Base-by-base conservation (phyloP, 805 yeast species). In the Ogataea kodamae region DNA sequence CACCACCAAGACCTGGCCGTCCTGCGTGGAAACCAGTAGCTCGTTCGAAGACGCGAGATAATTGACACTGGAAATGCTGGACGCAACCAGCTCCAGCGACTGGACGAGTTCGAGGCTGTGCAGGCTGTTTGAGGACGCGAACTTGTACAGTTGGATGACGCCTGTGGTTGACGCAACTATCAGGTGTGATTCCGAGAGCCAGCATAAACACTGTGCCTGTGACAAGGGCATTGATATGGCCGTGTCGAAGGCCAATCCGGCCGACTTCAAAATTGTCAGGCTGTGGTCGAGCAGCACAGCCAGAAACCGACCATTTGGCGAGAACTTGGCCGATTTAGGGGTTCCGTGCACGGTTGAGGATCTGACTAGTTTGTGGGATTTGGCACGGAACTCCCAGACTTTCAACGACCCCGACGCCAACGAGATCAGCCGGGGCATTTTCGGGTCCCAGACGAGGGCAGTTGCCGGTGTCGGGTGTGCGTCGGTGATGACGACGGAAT, bases 1-100 rank as follows among this genome's bases (percentile, higher is more conserved):
- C 61, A 73, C 62, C 7, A 67, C 28, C 11, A 68, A 63, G 4
- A 71, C 62, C 17, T 65, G 62, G 21, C 78, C 74, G 41, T 71
- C 76, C 33, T 61, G 62, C 11, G 70, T 52, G 4, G 75, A 76
- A 6, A 61, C 61, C 10, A 61, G 62, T 21, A 71, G 39, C 38
- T 49, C 62, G 13, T 49, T 42, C 2, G 72, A 74, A 25, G 64
- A 35, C 3, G 70, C 65, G 30, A 67, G 64, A 16, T 63, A 50
- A 8, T 51, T 42, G 18, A 68, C 40, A 28, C 64, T 50, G 9
- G 73, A 65, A 14, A 65, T 59, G 15, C 55, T 7, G 67, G 62
- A 35, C 58, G 51, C 42, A 59, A 72, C 13, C 64, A 20, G 42
- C 16, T 27, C 17, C 12, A 37, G 30, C 9, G 47, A 22, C 28